Base-by-base conservation (phyloP, 2,329 filamentous ascomycete species). In the Amesomyces nigricolor region DNA sequence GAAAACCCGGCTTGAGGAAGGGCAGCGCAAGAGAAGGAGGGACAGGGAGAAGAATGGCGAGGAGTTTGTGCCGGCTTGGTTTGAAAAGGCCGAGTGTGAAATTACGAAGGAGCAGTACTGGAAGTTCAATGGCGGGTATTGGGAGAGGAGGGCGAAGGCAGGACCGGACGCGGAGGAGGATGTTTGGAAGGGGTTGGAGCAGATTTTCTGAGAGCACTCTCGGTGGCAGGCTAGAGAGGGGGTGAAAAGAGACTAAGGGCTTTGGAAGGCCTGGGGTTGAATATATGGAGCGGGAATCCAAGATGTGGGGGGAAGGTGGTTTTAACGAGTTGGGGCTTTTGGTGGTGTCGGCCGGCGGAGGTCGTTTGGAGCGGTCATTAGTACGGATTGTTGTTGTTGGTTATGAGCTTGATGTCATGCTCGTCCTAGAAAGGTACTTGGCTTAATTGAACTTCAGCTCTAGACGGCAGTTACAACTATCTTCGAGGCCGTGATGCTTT, bases 1-100 rank as follows among this genome's bases (percentile, higher is more conserved):
- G 76, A 99, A 99, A 81, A 94, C 92, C 66, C 80, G 94, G 1
- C 82, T 99, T 0, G 94, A 99, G 71, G 88, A 96, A 74, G 91
- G 86, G 61, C 94, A 99, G 76, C 80, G 94, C 57, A 84, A 86
- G 9, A 85, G 86, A 56, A 76, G 94, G 58, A 75, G 88, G 53
- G 74, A 79, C 56, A 78, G 91, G 22, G 92, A 99, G 72, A 79
- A 80, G 30, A 80, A 73, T 2, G 94, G 94, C 4, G 87, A 95
- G 60, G 85, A 92, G 58, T 97, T 94, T 67, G 72, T 73, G 40
- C 90, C 94, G 0, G 83, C 86, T 46, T 99, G 92, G 91, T 99
- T 99, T 70, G 74, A 68, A 39, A 89, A 87, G 73, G 77, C 77
- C 2, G 80, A 71, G 62, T 91, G 89, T 71, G 81, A 88, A 39